Evolutionary conservation across 257 asterid genomes (phyloP), one percentile per base, ranked within the genome.

Genomic region (Linderniella brevidens): DNA sequence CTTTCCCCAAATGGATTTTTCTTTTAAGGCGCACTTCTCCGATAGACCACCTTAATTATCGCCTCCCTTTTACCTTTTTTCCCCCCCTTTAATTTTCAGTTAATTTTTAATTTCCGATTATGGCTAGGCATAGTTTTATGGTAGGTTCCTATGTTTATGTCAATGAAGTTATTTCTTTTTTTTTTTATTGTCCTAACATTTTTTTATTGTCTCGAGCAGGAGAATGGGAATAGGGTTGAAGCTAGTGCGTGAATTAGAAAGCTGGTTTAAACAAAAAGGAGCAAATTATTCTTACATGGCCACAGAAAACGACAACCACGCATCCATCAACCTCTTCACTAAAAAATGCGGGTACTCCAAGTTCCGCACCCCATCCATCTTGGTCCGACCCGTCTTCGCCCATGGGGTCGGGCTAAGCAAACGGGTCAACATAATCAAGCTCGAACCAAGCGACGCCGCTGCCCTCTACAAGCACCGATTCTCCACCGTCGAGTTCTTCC

Each of bases 211-310:
- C 32, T 6, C 32, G 6, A 25, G 16, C 41, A 50, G 54, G 54
- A 50, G 54, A 35, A 50, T 50, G 41, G 54, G 54, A 11, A 50
- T 50, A 7, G 54, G 54, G 19, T n/a, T 29, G 54, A 50, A 50
- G 10, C 35, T 50, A 4, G 54, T 50, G 20, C 41, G 54, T 8
- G 15, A 19, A 13, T 32, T 50, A 41, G 54, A 50, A 41, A 14
- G 14, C 3, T 50, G 54, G 54, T 50, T 50, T 7, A 12, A 12
- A 9, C 42, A 50, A 29, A 50, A 15, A 9, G 54, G 54, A 18
- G 54, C 54, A 3, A 41, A 50, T 8, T 50, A 32, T 35, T 50
- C 54, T 3, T 50, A 50, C 54, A 50, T 50, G 54, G 54, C 54
- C 10, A 50, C 54, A 8, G 54, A 50, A 19, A 50, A 50, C 7